Evolutionary conservation across 345 rosid species (phyloP).

Genomic region (Gossypium anomalum): DNA sequence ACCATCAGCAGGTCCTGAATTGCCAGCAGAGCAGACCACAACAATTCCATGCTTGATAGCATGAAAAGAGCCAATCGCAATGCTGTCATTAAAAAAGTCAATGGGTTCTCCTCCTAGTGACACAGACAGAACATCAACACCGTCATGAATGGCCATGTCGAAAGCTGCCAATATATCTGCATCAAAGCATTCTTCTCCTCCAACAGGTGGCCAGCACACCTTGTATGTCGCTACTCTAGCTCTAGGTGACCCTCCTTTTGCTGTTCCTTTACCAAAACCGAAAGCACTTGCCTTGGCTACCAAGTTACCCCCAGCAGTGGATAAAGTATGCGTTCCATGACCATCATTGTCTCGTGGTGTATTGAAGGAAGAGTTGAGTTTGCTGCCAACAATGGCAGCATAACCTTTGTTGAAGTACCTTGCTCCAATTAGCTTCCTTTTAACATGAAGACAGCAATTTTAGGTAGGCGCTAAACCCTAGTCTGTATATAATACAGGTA

Average conservation of each 20-base stretch:
- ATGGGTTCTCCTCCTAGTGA: conserved; percentile 53
- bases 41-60: conserved; percentile 55
- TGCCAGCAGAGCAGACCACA: conserved; percentile 75
- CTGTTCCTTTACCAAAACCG: conserved; percentile 57
- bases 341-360: conserved; percentile 74
- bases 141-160: conserved; percentile 68
- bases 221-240: conserved; percentile 87
- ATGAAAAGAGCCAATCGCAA: conserved; percentile 78
- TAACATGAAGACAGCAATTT: not conserved
- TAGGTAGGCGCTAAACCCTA: not conserved
- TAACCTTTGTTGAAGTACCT: conserved; percentile 54
- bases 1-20: conserved; percentile 65
- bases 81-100: conserved; percentile 47
- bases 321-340: conserved; percentile 86
- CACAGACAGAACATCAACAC: conserved; percentile 71
- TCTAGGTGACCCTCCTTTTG: conserved; percentile 81
- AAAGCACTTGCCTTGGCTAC: conserved; percentile 48
- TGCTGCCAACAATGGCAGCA: conserved; percentile 33
- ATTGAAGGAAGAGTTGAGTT: conserved; percentile 41
- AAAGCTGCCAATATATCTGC: conserved; percentile 68
- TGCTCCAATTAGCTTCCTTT: conserved; percentile 75
- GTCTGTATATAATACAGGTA: not conserved
- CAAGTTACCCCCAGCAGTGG: conserved; percentile 73
- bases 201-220: conserved; percentile 60
- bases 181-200: conserved; percentile 56